These are phyloP conservation scores for Flaveria robusta DNA, from an alignment of 129 eudicot species.

Conservation along the genomic window DNA sequence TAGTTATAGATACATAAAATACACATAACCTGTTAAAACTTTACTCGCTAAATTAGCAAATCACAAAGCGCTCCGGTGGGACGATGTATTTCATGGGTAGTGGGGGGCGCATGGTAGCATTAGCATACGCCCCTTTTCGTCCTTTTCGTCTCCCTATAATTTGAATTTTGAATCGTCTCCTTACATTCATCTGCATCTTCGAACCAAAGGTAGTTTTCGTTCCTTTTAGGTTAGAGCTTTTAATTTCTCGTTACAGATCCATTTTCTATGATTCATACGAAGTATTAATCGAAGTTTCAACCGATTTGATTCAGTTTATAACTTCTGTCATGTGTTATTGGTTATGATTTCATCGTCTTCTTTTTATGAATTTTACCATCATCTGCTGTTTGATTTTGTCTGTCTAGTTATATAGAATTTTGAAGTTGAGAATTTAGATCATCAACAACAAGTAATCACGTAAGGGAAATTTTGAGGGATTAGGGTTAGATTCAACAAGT, in stretches of 20 bases:
- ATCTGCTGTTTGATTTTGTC: constrained; percentile 1
- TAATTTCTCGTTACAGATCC: not conserved
- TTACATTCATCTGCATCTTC: not conserved
- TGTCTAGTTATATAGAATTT: not conserved
- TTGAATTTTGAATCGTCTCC: constrained; percentile 8
- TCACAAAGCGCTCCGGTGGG: not conserved
- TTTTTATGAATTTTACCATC: not conserved
- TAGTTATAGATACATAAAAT: too few relatives aligned
- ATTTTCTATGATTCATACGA: not conserved
- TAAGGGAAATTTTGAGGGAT: not conserved
- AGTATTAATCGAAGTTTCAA: not conserved
- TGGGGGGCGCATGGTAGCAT: constrained; percentile 22
- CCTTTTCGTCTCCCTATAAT: constrained; percentile 6
- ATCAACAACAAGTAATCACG: not conserved
- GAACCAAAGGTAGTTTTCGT: constrained; percentile 3
- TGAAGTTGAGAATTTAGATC: not conserved
- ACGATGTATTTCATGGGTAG: not conserved
- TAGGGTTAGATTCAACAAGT: constrained; percentile 2
- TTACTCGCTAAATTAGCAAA: not conserved
- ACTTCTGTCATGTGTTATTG: constrained; percentile 3
- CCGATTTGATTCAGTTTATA: not conserved
- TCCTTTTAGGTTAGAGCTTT: constrained; percentile 21
- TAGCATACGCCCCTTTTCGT: constrained; percentile 9
- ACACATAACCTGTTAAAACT: too few relatives aligned
- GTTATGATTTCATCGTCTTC: not conserved